Base-by-base conservation (phyloP, 1,284 basidiomycete genomes). In the Somion occarium region DNA sequence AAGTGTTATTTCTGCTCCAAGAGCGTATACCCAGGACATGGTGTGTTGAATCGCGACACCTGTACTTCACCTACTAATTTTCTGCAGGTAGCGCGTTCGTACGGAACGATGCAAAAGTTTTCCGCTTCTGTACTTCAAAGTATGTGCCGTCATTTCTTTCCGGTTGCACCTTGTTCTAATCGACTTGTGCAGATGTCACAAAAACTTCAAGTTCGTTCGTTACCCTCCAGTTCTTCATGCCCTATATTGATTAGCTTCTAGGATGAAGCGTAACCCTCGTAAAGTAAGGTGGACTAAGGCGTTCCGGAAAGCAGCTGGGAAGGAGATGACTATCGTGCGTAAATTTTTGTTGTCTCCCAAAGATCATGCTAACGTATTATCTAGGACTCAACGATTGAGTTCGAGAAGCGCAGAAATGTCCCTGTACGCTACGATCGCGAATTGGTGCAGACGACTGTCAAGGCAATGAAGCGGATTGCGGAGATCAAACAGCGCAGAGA, bases 211-310 rank as follows among this genome's bases (percentile, higher is more conserved):
- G 91, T 92, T 60, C 60, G 76, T 58, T 18, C n/a, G 18, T 46
- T 53, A 23, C 24, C 3, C 15, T 5, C 49, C 19, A 44, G 9
- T 5, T 43, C 19, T 38, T n/a, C 12, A 19, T 4, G 30, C 9
- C 44, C 13, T 41, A 26, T 30, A 18, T 23, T 30, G 26, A 22
- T 46, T 13, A 13, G 23, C 26, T 39, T 47, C 4, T 62, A 96
- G 93, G 74, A 98, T 99, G 96, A 99, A 99, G 78, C 89, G 97
- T 47, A 99, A 99, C 74, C 97, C 97, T 45, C 85, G 97, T 58
- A 99, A 99, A 74, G 95, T 99, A 47, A 83, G 93, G 63, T 99
- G 97, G 97, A 99, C 97, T 50, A 99, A 99, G 73, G 97, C 97
- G 15, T 99, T 99, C 83, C 83, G 97, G 61, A 98, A 96, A 70